Evolutionary conservation across 2,329 filamentous ascomycete species (phyloP), one percentile per base, ranked within the genome.

Genomic region (Talaromyces marneffei): DNA sequence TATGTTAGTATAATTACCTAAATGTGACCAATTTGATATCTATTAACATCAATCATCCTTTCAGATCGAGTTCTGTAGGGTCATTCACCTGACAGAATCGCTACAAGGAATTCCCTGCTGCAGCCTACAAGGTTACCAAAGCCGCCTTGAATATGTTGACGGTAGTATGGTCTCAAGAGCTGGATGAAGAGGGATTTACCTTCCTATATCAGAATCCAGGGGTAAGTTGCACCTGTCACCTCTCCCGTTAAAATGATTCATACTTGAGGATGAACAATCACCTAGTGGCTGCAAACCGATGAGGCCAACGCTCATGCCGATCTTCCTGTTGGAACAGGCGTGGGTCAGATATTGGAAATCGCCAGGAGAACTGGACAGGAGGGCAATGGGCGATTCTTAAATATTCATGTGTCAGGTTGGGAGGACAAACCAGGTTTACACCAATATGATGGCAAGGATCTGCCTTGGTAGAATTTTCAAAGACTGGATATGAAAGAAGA

Each of bases 141-240:
- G 75, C 80, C 0, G 79, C 79, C 0, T 60, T 81, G 63, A 80
- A 81, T 62, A 77, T 78, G 70, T 65, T 83, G 37, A 82, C 78
- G 1, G 71, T 77, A 16, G 40, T 57, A 46, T 57, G 55, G 55
- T 16, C 40, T 2, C 55, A 57, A 18, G 56, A 58, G 10, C 10
- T 58, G 23, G 44, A n/a, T 27, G 27, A 48, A 2, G 56, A 58
- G 29, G 42, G 56, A 12, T 58, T 58, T 58, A 58, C 37, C 29
- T 2, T 58, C 20, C 5, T 58, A 37, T n/a, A 23, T 39, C 56
- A 58, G 29, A 58, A 58, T 31, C 56, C 56, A 31, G 56, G 55
- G 12, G 42, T 58, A 39, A 50, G 40, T 8, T 3, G 27, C 29
- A 6, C 9, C 42, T 50, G 20, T 23, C n/a, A n/a, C n/a, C n/a